Evolutionary conservation across 768 basidiomycete genomes (phyloP).

Genomic region (Sporobolomyces roseus): DNA sequence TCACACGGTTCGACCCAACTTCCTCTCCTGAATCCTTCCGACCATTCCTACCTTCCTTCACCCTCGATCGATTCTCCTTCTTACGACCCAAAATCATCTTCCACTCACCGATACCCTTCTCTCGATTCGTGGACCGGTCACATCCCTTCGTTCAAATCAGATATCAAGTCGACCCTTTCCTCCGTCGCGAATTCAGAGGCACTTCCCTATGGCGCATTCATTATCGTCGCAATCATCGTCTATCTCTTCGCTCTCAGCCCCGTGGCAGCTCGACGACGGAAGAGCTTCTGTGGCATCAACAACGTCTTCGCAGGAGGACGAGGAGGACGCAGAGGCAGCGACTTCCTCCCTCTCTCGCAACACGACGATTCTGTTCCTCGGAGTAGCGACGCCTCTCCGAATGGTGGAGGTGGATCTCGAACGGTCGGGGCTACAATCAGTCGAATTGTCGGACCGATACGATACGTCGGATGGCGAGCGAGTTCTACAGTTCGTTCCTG

Average conservation of each 20-base stretch:
- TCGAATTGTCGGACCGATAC: slow-evolving; percentile 7
- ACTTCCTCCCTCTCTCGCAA: slow-evolving; percentile 28
- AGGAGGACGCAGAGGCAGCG: slow-evolving; percentile 11
- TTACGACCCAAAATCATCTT: neutral
- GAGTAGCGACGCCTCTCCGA: neutral
- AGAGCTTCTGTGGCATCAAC: slow-evolving; percentile 21
- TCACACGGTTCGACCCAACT: slow-evolving; percentile 25
- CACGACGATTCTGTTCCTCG: slow-evolving; percentile 6
- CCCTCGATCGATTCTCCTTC: neutral
- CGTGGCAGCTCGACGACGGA: slow-evolving; percentile 8
- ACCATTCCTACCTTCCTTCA: neutral
- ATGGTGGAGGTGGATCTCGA: neutral
- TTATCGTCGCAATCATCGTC: slow-evolving; percentile 12
- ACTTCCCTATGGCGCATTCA: slow-evolving; percentile 16
- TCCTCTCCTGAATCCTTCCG: slow-evolving; percentile 5
- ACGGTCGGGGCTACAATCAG: neutral
- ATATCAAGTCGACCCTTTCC: slow-evolving; percentile 27
- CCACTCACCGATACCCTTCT: neutral
- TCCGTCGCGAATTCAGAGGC: slow-evolving; percentile 25
- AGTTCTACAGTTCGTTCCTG: slow-evolving; percentile 25
- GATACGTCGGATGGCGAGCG: slow-evolving; percentile 14
- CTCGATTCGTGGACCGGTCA: slow-evolving; percentile 30
- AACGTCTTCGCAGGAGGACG: neutral
- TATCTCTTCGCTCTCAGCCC: slow-evolving; percentile 30
- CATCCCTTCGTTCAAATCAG: slow-evolving; percentile 30